Evolutionary conservation across 1,284 basidiomycete species (phyloP), one percentile per base, ranked within the genome.

Genomic region (Termitomyces sp.): DNA sequence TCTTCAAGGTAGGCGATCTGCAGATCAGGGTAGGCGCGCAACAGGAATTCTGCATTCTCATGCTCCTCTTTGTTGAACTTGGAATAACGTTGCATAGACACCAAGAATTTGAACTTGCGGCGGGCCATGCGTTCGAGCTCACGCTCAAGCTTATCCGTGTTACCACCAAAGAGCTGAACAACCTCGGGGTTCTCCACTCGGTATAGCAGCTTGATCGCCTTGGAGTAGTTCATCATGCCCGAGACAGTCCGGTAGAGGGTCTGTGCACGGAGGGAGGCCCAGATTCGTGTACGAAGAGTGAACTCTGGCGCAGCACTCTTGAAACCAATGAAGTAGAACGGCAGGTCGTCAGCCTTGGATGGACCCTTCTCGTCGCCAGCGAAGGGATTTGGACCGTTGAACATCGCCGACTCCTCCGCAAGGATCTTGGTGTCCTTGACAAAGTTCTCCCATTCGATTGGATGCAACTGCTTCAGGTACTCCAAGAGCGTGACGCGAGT

Each of bases 31-130:
- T 98, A 99, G n/a, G 97, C 97, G 56, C 96, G 92, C 39, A 99
- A 78, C 62, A 99, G 75, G 78, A 99, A 99, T 74, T 99, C 96
- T 46, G 95, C 95, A 71, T 99, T 99, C 78, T 99, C 96, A 61
- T 94, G 89, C 73, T 99, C 96, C 73, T 98, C 97, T 77, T 96
- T 95, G 84, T 94, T 98, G 83, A 99, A 99, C 74, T 98, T 98
- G 65, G 92, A 93, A 77, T 97, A 99, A 45, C 97, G 88, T 74
- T 99, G 96, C 96, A 99, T 99, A 49, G 97, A 98, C 52, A 99
- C 94, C 65, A 98, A 85, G 68, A 98, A 99, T 74, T 98, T 98
- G 86, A 99, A 99, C 78, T 99, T 99, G 69, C 97, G 83, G 36
- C 95, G 84, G 10, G 94, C 88, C 95, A 99, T 98, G 49, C 95